Conservation (phyloP, 345 rosid species). For the Toxicodendron radicans region DNA sequence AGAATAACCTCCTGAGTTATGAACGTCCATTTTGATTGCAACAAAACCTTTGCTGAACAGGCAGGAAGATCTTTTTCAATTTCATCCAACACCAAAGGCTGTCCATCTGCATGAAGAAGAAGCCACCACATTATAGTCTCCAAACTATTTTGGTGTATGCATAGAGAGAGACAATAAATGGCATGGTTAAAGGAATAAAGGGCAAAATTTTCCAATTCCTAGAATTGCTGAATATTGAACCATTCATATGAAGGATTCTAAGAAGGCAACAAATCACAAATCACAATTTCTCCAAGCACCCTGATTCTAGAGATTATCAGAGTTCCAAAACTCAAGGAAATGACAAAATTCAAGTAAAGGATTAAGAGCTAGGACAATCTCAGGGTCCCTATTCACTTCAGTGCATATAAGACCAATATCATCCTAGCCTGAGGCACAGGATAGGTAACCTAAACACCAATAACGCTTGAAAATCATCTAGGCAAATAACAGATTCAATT, state of each 20-base stretch:
- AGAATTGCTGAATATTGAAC: background rate
- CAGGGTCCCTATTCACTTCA: background rate
- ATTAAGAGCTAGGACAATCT: background rate
- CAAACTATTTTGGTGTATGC: background rate
- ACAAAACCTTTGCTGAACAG: constrained; percentile 52
- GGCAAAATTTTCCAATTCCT: background rate
- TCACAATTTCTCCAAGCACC: background rate
- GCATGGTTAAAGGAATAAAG: background rate
- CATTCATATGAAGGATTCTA: background rate
- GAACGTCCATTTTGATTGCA: constrained; percentile 80
- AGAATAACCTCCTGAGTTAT: constrained; percentile 71
- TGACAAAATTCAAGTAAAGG: background rate
- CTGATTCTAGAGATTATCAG: background rate
- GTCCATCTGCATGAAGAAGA: constrained; percentile 48
- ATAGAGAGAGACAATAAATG: too few relatives aligned
- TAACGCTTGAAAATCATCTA: background rate
- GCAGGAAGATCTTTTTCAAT: constrained; percentile 70
- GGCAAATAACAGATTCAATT: background rate
- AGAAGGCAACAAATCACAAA: too few relatives aligned
- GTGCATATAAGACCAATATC: background rate
- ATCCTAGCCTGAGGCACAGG: too few relatives aligned
- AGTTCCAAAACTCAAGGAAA: background rate
- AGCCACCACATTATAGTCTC: too few relatives aligned
- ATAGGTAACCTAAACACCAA: background rate
- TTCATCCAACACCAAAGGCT: constrained; percentile 54